Conservation (phyloP, 2,329 filamentous ascomycete genomes). For the Stagonosporopsis rhizophila region DNA sequence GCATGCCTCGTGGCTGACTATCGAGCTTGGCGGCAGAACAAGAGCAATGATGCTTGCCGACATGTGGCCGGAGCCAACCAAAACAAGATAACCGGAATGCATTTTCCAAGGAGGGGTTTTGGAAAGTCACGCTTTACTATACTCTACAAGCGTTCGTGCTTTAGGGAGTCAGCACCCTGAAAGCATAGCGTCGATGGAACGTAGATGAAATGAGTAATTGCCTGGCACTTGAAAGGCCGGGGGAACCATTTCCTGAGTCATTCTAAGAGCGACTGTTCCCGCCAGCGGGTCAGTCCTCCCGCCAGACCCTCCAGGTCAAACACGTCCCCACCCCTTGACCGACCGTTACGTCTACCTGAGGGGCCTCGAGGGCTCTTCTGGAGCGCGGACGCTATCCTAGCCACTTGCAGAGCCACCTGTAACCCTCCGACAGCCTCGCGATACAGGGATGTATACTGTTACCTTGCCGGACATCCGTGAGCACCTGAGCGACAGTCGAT, state of each 20-base stretch:
- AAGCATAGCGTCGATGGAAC: not conserved
- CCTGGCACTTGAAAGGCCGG: not conserved
- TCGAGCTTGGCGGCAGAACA: slow-evolving; percentile 10
- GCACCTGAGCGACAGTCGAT: not conserved
- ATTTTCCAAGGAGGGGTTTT: not conserved
- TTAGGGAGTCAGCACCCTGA: not conserved
- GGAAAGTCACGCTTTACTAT: not conserved
- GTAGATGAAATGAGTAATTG: not conserved
- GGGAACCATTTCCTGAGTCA: not conserved
- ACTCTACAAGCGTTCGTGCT: not conserved
- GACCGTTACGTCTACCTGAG: slow-evolving; percentile 11
- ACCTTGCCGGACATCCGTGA: slow-evolving; percentile 6
- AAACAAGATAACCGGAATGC: not conserved
- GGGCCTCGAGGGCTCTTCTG: not conserved
- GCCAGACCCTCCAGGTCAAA: slow-evolving; percentile 7
- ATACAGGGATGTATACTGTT: not conserved
- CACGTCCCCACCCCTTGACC: slow-evolving; percentile 10
- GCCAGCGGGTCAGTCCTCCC: slow-evolving; percentile 17
- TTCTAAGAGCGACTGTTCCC: not conserved
- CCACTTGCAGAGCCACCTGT: slow-evolving; percentile 8
- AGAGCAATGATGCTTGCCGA: not conserved
- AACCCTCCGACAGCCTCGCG: not conserved
- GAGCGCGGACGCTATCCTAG: not conserved
- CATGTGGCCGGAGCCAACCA: not conserved
- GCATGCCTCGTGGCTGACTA: slow-evolving; percentile 4